Conservation (phyloP, 2,329 filamentous ascomycete species). For the Zymoseptoria passerinii region DNA sequence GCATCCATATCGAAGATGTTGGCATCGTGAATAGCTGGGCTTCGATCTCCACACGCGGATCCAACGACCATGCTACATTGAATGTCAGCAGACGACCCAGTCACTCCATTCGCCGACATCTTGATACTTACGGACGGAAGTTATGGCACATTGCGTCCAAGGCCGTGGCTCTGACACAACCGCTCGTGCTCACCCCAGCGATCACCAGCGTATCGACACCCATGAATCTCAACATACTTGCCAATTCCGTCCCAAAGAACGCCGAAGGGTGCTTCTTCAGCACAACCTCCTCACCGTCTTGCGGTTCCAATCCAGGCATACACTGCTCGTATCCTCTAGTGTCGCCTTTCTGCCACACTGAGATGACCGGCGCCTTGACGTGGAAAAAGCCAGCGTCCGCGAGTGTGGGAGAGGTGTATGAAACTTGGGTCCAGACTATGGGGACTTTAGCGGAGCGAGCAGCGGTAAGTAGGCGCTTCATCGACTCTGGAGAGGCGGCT, state of each 20-base stretch:
- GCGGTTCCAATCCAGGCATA: slow-evolving; percentile 13
- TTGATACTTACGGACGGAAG: slow-evolving; percentile 13
- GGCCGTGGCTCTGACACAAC: slow-evolving; percentile 19
- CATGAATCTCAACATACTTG: slow-evolving; percentile 7
- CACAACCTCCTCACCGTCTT: slow-evolving; percentile 13
- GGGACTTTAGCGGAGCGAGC: slow-evolving; percentile 11
- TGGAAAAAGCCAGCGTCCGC: slow-evolving; percentile 19
- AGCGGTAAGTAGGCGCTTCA: slow-evolving; percentile 12
- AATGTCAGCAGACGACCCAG: background rate
- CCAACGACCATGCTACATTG: slow-evolving; percentile 15
- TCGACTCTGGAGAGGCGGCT: slow-evolving; percentile 10
- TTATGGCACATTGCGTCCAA: slow-evolving; percentile 20
- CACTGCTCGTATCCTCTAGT: slow-evolving; percentile 7
- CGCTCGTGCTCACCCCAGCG: slow-evolving; percentile 18
- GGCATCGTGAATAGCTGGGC: slow-evolving; percentile 17
- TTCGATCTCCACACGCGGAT: slow-evolving; percentile 19
- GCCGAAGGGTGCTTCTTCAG: slow-evolving; percentile 17
- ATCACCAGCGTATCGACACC: slow-evolving; percentile 21
- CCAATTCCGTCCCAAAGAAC: slow-evolving; percentile 20
- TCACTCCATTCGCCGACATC: background rate
- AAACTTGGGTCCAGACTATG: slow-evolving; percentile 18
- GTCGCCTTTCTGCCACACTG: slow-evolving; percentile 16
- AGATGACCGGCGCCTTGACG: slow-evolving; percentile 12
- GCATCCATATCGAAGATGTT: slow-evolving; percentile 24
- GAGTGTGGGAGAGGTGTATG: slow-evolving; percentile 15